Evolutionary conservation across 2,329 filamentous ascomycete genomes (phyloP).

Genomic region (Aspergillus felis): DNA sequence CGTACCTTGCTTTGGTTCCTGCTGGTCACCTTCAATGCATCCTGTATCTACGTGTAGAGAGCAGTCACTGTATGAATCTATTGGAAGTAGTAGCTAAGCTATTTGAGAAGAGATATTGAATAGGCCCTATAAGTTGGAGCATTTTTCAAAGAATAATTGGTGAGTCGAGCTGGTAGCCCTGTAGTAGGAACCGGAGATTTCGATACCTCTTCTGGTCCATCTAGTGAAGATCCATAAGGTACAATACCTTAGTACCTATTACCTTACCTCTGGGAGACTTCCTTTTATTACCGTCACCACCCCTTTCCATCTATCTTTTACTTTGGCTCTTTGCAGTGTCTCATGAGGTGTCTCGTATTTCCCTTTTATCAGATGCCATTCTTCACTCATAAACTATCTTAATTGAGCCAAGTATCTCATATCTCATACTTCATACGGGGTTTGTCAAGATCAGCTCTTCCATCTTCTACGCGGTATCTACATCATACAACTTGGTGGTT

Average conservation of each 20-base stretch:
- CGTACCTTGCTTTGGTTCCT: neutral
- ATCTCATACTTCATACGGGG: neutral
- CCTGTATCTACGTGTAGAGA: neutral
- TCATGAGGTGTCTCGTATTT: neutral
- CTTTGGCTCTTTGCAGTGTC: neutral
- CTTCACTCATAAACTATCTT: neutral
- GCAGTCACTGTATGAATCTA: neutral
- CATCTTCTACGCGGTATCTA: conserved; percentile 17
- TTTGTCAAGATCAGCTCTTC: neutral
- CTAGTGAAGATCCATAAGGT: too few species aligned
- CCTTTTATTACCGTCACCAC: neutral
- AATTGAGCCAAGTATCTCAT: neutral
- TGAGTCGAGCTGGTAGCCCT: neutral
- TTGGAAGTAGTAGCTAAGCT: neutral
- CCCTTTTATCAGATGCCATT: neutral
- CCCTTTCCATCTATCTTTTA: neutral
- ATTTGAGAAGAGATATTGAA: neutral
- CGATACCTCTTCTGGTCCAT: neutral
- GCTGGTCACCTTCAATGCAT: neutral
- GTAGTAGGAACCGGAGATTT: neutral
- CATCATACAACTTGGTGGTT: conserved; percentile 14
- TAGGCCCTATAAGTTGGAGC: neutral
- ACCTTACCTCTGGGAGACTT: neutral
- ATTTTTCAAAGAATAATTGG: neutral
- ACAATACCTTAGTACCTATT: neutral